A percentile compares a stretch with the other conserved stretches of the same genome.
Conservation (phyloP, 495 filamentous ascomycete species). For the Aspergillus incahuasiensis region DNA sequence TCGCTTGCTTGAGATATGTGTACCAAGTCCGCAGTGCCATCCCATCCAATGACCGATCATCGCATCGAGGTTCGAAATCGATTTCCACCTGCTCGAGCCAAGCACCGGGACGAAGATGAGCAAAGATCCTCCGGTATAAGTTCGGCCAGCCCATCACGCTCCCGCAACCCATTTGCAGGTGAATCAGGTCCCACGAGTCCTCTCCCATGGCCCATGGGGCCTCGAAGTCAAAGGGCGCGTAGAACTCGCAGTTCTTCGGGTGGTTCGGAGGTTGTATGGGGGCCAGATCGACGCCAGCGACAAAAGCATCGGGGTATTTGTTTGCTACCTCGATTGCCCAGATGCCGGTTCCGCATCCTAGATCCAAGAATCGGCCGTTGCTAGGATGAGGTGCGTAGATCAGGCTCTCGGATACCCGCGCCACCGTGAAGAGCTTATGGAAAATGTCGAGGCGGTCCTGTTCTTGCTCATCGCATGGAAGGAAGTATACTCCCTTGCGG, state of each 20-base stretch:
- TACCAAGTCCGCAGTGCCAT: conserved; percentile 61
- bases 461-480: conserved; percentile 57
- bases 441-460: conserved; percentile 74
- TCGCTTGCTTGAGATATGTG: conserved; percentile 63
- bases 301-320: conserved; percentile 56
- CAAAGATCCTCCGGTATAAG: conserved; percentile 66
- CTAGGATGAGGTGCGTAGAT: conserved; percentile 49
- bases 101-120: conserved; percentile 78
- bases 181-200: conserved; percentile 80
- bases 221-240: conserved; percentile 68
- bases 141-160: conserved; percentile 74
- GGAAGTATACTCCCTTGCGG: conserved; percentile 45
- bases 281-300: conserved; percentile 73
- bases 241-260: conserved; percentile 66
- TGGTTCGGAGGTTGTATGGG: conserved; percentile 75
- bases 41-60: conserved; percentile 58
- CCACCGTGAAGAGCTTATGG: conserved; percentile 68
- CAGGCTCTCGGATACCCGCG: conserved; percentile 51
- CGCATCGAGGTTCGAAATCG: conserved; percentile 73
- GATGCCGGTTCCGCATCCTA: conserved; percentile 87
- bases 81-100: conserved; percentile 92
- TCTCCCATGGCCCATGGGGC: conserved; percentile 71
- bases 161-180: conserved; percentile 75
- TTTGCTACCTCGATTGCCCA: conserved; percentile 86
- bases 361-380: conserved; percentile 62